Evolutionary conservation across 2,329 filamentous ascomycete genomes (phyloP), one percentile per base, ranked within the genome.

Genomic region (Akanthomyces dipterigenus): DNA sequence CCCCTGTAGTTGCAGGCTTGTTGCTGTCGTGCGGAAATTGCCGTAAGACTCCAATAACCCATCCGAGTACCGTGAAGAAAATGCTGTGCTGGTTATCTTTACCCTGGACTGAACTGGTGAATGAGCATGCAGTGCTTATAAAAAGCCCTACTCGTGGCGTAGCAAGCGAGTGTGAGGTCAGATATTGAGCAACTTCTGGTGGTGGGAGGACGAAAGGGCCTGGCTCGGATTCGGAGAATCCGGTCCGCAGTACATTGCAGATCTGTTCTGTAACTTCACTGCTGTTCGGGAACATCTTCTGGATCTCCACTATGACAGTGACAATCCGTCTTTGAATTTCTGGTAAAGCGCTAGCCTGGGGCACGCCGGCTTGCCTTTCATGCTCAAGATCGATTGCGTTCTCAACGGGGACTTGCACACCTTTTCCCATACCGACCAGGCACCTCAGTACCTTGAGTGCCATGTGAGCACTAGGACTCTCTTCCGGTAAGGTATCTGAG

Each of bases 131-230:
- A 3, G 88, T 90, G 61, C 85, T 86, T 34, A 95, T 82, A 11
- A 93, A 79, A 4, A 83, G 81, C 2, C 88, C 88, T 42, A 91
- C 78, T 50, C 88, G 80, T 14, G 88, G 87, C 11, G 83, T 88
- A n/a, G 82, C 75, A 42, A 82, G 74, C 1, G 75, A 78, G 24
- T 86, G 82, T 56, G 81, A 82, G 3, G 82, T 78, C 51, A 95
- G 79, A 70, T 89, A 88, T 46, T 85, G 79, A 12, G 86, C 83
- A n/a, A 90, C 84, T 64, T 85, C 79, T 0, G 80, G 76, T 0
- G 88, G 80, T 3, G 87, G 82, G 63, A 96, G 85, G 9, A 93
- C 89, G 67, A 95, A 93, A 1, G 90, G 88, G 0, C 90, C 90
- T 3, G 88, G 84, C 28, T 86, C 82, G 0, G 80, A 82, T 71